phyloP scores from a whole-genome alignment of 2,329 filamentous ascomycete species.

The Diaporthe longicolla region DNA sequence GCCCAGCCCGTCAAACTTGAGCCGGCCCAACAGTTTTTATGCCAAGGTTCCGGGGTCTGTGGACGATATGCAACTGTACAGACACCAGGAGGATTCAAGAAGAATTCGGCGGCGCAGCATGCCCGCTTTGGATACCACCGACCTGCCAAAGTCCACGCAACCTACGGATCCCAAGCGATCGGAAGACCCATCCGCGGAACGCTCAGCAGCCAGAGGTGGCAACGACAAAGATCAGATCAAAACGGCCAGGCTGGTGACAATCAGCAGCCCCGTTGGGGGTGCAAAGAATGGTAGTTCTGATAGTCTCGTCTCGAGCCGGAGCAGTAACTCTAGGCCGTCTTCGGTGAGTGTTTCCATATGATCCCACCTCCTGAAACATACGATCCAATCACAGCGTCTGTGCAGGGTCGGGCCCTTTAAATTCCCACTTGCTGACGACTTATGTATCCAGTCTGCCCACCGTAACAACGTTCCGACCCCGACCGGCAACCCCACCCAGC shows the following conservation, averaged over 20 bases:
- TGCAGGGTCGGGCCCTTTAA: constrained; percentile 24
- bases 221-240: constrained; percentile 57
- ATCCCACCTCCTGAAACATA: constrained; percentile 45
- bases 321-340: constrained; percentile 71
- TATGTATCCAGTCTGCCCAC: constrained; percentile 69
- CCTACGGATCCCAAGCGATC: constrained; percentile 55
- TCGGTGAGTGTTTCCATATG: constrained; percentile 70
- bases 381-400: constrained; percentile 59
- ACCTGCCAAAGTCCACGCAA: constrained; percentile 56
- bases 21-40: constrained; percentile 68
- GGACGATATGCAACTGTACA: constrained; percentile 79
- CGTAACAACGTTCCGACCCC: constrained; percentile 66
- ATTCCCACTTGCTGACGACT: constrained; percentile 62
- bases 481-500: constrained; percentile 67
- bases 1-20: constrained; percentile 54
- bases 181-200: constrained; percentile 52
- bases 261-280: constrained; percentile 53
- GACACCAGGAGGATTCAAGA: constrained; percentile 76
- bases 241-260: constrained; percentile 52
- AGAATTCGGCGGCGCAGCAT: constrained; percentile 87
- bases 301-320: constrained; percentile 72
- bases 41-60: constrained; percentile 61
- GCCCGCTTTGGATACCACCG: constrained; percentile 71
- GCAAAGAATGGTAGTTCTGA: constrained; percentile 72
- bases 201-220: constrained; percentile 49